phyloP scores from a whole-genome alignment of 371 early-diverging fungal genomes.

The Entomophthora muscae region DNA sequence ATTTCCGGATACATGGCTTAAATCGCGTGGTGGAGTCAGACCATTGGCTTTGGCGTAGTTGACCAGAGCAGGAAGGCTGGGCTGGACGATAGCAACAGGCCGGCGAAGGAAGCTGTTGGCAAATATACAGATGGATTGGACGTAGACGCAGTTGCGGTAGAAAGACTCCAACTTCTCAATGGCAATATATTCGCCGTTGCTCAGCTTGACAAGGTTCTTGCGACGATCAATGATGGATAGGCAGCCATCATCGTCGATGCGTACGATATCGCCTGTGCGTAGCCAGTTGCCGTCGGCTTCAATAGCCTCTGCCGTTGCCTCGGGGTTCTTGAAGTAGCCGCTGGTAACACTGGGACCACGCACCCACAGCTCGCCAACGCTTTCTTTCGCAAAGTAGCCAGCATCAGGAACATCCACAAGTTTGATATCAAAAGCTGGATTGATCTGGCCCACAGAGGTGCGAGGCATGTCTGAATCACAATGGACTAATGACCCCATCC shows the following conservation, averaged over 20 bases:
- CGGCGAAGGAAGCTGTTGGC: constrained; percentile 49
- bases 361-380: constrained; percentile 73
- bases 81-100: constrained; percentile 36
- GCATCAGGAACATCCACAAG: constrained; percentile 75
- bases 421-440: constrained; percentile 69
- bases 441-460: constrained; percentile 60
- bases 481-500: constrained; percentile 42
- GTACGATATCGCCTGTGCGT: constrained; percentile 88
- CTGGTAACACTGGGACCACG: constrained; percentile 61
- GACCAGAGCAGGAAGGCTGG: constrained; percentile 19
- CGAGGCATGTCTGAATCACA: constrained; percentile 38
- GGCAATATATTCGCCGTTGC: constrained; percentile 94
- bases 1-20: constrained; percentile 25
- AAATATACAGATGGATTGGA: constrained; percentile 71
- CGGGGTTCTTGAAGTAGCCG: constrained; percentile 63
- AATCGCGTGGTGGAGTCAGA: constrained; percentile 11
- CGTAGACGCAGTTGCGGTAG: constrained; percentile 58
- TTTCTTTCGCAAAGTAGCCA: constrained; percentile 45
- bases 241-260: constrained; percentile 48
- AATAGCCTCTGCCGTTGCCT: constrained; percentile 53
- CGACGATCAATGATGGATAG: constrained; percentile 66
- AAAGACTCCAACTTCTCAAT: constrained; percentile 93
- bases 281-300: constrained; percentile 81
- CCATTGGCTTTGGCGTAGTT: constrained; percentile 16
- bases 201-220: constrained; percentile 76